Percentiles rank a stretch among this genome's conserved stretches.
Conservation (phyloP, 164 flowering plant species). For the Hamamelis virginiana region DNA sequence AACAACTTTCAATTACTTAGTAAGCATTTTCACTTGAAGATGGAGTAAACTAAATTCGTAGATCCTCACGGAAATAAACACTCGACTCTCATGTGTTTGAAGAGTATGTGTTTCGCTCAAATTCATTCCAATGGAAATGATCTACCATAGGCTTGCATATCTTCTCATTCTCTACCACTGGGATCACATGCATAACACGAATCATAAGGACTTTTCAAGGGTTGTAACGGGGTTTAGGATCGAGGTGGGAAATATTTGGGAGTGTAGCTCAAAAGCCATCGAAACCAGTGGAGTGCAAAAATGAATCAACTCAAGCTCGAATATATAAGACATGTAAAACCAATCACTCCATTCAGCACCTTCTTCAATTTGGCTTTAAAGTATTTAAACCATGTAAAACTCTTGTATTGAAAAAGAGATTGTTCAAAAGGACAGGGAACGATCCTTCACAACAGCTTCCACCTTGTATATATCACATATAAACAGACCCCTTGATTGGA, state of each 20-base stretch:
- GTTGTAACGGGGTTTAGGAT: slow-evolving; percentile 6
- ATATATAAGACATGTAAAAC: slow-evolving; percentile 8
- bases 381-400: slow-evolving; percentile 5
- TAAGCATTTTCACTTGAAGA: not conserved
- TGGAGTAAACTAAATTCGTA: slow-evolving; percentile 3
- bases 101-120: slow-evolving; percentile 1
- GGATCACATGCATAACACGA: slow-evolving; percentile 3
- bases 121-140: slow-evolving; percentile 3
- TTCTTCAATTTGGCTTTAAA: slow-evolving; percentile 7
- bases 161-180: slow-evolving; percentile 10
- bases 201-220: slow-evolving; percentile 2
- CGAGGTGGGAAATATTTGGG: not conserved
- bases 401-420: not conserved
- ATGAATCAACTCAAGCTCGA: slow-evolving; percentile 2
- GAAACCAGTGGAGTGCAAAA: not conserved
- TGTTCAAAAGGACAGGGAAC: not conserved
- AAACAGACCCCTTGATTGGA: not conserved
- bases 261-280: slow-evolving; percentile 4
- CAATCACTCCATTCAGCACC: slow-evolving; percentile 4
- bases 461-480: not conserved
- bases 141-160: slow-evolving; percentile 5
- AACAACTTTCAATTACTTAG: not conserved
- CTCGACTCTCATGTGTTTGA: slow-evolving; percentile 1
- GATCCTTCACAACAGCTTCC: not conserved
- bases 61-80: slow-evolving; percentile 1